Evolutionary conservation across 1,284 basidiomycete species (phyloP).

Genomic region (Naganishia sp.): DNA sequence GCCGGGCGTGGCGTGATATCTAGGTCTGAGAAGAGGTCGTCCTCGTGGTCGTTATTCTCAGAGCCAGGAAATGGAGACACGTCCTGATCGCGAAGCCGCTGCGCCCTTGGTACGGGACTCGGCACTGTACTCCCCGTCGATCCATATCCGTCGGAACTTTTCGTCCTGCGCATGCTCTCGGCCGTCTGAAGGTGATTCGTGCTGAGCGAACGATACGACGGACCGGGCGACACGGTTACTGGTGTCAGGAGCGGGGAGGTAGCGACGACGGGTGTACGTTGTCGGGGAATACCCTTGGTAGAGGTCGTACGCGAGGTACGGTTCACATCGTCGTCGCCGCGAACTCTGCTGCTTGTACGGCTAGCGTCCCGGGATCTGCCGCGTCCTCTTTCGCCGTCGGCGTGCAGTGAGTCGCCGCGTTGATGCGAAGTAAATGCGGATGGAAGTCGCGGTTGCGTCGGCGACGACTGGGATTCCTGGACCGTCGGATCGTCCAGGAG

Average conservation of each 20-base stretch:
- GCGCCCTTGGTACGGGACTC: slow-evolving; percentile 7
- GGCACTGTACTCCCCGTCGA: slow-evolving; percentile 15
- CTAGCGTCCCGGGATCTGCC: background rate
- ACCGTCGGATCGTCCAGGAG: background rate
- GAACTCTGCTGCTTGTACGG: slow-evolving; percentile 9
- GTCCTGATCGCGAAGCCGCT: background rate
- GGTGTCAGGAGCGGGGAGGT: background rate
- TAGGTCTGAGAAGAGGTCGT: background rate
- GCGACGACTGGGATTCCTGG: background rate
- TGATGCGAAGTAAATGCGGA: background rate
- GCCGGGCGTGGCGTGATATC: slow-evolving; percentile 1
- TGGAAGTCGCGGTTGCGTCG: background rate
- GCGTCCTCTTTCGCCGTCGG: background rate
- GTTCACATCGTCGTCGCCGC: background rate
- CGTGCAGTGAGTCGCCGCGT: background rate
- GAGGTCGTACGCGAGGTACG: background rate
- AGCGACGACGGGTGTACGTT: background rate
- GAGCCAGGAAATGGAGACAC: background rate
- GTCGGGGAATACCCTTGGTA: background rate
- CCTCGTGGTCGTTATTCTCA: background rate
- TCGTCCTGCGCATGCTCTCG: background rate
- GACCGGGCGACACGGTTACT: background rate
- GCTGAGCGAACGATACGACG: background rate
- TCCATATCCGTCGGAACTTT: slow-evolving; percentile 12
- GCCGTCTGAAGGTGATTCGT: background rate